Conservation (phyloP, 768 basidiomycete species). For the Tricholoma terreum region DNA sequence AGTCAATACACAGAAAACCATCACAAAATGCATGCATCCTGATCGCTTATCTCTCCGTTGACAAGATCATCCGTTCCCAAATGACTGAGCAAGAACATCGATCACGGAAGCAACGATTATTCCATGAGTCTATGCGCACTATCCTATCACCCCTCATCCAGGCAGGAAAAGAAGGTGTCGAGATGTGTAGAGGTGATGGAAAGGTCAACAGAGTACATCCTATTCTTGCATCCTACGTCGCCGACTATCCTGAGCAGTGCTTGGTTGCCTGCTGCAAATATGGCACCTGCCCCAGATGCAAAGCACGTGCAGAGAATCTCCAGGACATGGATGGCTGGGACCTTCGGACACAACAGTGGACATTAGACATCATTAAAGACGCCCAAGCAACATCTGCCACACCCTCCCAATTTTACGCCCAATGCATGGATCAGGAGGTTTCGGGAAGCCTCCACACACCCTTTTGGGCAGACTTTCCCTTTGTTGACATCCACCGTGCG, state of each 20-base stretch:
- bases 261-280: slow-evolving; percentile 28
- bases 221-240: slow-evolving; percentile 21
- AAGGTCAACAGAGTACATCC: slow-evolving; percentile 27
- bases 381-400: slow-evolving; percentile 21
- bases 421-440: background rate
- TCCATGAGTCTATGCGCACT: slow-evolving; percentile 31
- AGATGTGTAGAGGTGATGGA: slow-evolving; percentile 33
- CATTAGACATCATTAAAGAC: slow-evolving; percentile 12
- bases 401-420: slow-evolving; percentile 8
- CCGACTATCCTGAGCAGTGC: slow-evolving; percentile 39
- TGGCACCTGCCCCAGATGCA: slow-evolving; percentile 26
- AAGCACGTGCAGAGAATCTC: slow-evolving; percentile 10
- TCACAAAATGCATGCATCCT: background rate
- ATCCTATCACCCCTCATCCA: slow-evolving; percentile 27
- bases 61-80: background rate
- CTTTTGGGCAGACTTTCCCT: background rate
- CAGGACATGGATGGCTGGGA: slow-evolving; percentile 9
- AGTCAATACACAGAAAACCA: slow-evolving; percentile 22
- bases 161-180: slow-evolving; percentile 13
- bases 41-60: background rate
- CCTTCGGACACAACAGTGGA: background rate
- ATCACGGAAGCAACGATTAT: slow-evolving; percentile 29
- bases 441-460: background rate
- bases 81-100: slow-evolving; percentile 24
- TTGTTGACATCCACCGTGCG: background rate